Evolutionary conservation across 441 rosid genomes (phyloP), one percentile per base, ranked within the genome.

Genomic region (Adansonia rubrostipa): DNA sequence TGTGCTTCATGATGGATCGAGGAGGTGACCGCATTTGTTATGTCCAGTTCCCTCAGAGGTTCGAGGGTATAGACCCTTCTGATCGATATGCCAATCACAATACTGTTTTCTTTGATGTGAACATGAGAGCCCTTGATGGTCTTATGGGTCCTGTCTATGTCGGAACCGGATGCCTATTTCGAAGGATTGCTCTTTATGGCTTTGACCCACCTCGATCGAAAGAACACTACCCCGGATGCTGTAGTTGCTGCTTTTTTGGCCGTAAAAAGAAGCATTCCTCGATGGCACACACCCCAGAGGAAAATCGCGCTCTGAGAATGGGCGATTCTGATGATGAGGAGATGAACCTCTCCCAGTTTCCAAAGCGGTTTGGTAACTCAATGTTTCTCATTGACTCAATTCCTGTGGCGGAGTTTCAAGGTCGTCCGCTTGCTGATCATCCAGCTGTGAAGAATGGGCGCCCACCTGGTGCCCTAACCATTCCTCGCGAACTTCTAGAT

Each of bases 1-100:
- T 92, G 94, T 93, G 98, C 80, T 93, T 93, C 86, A 93, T 93
- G 98, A 92, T 93, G 98, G 98, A 93, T 78, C 78, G 96, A 82
- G 98, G 97, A 44, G 98, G 98, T 48, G 98, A 93, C 71, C 86
- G 98, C 33, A 58, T 93, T 76, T 93, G 98, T 87, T 94, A 94
- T 65, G 92, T 94, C 64, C 98, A 94, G 91, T 94, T 94, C 80
- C 98, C 98, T 22, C 98, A 93, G 79, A 85, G 98, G 75, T 93
- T 93, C 47, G 98, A 93, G 88, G 98, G 97, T 67, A 93, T 93
- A 45, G 98, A 93, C 77, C 98, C 98, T 3, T 93, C 98, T 2
- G 98, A 93, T 87, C 89, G 98, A 64, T 93, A 93, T 84, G 98
- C 98, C 0, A 93, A 93, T 82, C 91, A 91, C 86, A 93, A 93